Evolutionary conservation across 768 basidiomycete genomes (phyloP), one percentile per base, ranked within the genome.

Genomic region (Leccinum boreale): DNA sequence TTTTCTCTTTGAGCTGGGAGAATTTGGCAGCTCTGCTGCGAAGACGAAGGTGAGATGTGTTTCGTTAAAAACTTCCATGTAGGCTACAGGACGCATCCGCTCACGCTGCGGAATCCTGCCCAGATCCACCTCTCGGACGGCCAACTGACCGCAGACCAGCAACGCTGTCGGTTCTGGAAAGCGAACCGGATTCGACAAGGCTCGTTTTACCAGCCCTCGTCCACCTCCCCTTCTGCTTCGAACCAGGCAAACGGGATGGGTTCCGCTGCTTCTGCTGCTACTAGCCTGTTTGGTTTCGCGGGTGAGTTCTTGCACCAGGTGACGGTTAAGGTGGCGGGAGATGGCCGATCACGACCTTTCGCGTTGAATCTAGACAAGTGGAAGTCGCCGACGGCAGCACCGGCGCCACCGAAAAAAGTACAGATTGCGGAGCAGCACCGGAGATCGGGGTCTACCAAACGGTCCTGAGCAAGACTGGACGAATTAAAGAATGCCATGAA

Each of bases 121-220:
- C 23, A 70, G 69, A 56, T 70, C 56, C 53, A 67, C 46, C 55
- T 70, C 7, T 60, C 70, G 10, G 69, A 71, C 9, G 66, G 62
- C 17, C 64, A 69, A 19, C 36, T 67, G 3, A 5, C 60, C 17
- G 46, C 61, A 0, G 67, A 61, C 49, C 58, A 65, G 10, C 69
- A 71, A 59, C 70, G 70, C 31, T 67, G 65, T 48, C 64, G 69
- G 39, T 70, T 58, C 70, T 70, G 69, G 69, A 70, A 56, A 33
- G 69, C 70, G 10, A 71, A 56, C 35, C 69, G 70, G 21, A 62
- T 65, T 55, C 65, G 69, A 36, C 69, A 70, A 50, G 29, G 12
- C 44, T 70, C 69, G 11, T 70, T 71, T 58, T 70, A 70, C 52
- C 70, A 69, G 50, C 56, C 67, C 46, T 63, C 69, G 0, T 1